phyloP scores from a whole-genome alignment of 1,139 yeast species.

The Zygoascus hellenicus region DNA sequence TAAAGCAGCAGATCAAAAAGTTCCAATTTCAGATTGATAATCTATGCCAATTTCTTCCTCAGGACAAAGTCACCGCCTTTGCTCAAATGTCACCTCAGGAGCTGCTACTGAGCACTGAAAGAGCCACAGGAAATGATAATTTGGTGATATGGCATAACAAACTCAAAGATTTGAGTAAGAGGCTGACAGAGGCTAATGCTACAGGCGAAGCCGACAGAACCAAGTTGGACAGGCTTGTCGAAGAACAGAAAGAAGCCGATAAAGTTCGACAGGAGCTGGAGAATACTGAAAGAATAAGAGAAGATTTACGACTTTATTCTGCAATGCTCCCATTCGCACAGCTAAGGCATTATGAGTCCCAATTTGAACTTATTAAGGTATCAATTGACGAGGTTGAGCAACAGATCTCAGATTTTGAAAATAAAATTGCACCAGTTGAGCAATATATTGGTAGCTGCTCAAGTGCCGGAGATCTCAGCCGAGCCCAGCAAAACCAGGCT shows the following conservation, averaged over 20 bases:
- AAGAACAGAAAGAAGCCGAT: slow-evolving; percentile 34
- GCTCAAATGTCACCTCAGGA: slow-evolving; percentile 76
- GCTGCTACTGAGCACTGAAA: slow-evolving; percentile 67
- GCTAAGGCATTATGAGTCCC: slow-evolving; percentile 3
- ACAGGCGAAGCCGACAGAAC: slow-evolving; percentile 13
- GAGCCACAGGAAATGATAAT: slow-evolving; percentile 66
- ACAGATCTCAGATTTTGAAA: not conserved
- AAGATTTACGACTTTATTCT: slow-evolving; percentile 8
- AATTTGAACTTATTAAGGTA: not conserved
- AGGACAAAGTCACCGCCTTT: slow-evolving; percentile 90
- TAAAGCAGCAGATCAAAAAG: slow-evolving; percentile 42
- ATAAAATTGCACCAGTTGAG: slow-evolving; percentile 1
- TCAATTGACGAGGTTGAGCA: slow-evolving; percentile 20
- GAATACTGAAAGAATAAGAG: slow-evolving; percentile 31
- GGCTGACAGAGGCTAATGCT: slow-evolving; percentile 15
- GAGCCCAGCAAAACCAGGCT: not conserved
- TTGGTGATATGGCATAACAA: slow-evolving; percentile 52
- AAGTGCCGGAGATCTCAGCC: no score
- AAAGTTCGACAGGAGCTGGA: slow-evolving; percentile 20
- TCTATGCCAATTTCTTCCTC: slow-evolving; percentile 91
- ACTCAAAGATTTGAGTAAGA: slow-evolving; percentile 49
- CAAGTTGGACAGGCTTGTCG: slow-evolving; percentile 30
- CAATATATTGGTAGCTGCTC: no score
- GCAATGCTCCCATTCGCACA: slow-evolving; percentile 7
- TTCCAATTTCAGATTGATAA: slow-evolving; percentile 84